Evolutionary conservation across 441 rosid genomes (phyloP), one percentile per base, ranked within the genome.

Genomic region (Rhodomyrtus psidioides): DNA sequence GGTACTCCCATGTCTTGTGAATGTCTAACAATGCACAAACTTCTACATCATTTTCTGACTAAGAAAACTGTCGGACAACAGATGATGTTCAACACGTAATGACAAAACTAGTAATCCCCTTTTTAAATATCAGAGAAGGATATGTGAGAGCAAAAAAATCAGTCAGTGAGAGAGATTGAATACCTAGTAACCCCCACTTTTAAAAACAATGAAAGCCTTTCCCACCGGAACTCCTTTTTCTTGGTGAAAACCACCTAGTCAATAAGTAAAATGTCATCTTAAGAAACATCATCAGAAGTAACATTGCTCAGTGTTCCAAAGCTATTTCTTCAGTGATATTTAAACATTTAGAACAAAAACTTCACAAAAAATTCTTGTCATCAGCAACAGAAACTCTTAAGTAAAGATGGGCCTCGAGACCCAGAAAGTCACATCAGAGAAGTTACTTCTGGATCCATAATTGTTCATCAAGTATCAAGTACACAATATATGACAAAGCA

Each of bases 161-260:
- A 65, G 46, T 65, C 49, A 9, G 26, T 65, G 8, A 70, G 79
- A 70, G 26, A 70, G 79, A 82, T 39, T 54, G 44, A 83, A 65
- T 92, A 94, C 99, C 98, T 91, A 21, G 93, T 91, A 55, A 93
- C 89, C 83, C 94, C 94, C 53, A 95, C 93, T 89, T 91, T 91
- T 58, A 97, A 90, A 93, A 97, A 94, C 87, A 94, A 92, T 83
- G 95, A 89, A 86, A 96, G 92, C 89, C 96, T 92, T 88, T 93
- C 94, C 98, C 99, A 97, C 82, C 89, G 95, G 84, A 97, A 95
- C 91, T 97, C 98, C 91, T 94, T 97, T 89, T 88, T 93, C 91
- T 87, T 94, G 89, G 91, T 93, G 60, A 97, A 92, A 83, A 96
- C 94, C 83, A 93, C 99, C 99, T 97, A 86, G 30, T 82, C 81